These are phyloP conservation scores for Cordyceps militaris DNA, from an alignment of 2,329 filamentous ascomycete genomes.

Conservation along the genomic window DNA sequence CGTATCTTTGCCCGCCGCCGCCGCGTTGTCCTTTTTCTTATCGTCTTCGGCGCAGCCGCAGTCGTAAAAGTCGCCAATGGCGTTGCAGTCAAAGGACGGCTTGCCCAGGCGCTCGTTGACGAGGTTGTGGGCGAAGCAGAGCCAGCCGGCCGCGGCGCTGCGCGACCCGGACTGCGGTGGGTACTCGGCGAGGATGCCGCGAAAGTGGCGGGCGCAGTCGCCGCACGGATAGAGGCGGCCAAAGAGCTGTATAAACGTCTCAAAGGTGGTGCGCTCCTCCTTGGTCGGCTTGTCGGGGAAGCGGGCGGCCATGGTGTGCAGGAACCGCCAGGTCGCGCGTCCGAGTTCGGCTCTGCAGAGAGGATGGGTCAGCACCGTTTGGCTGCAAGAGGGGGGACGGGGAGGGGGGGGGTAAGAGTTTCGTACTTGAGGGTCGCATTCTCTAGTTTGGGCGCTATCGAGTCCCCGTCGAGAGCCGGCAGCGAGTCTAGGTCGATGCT, in stretches of 20 bases:
- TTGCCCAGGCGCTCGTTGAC: conserved; percentile 60
- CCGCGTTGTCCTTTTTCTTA: conserved; percentile 35
- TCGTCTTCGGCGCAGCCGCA: conserved; percentile 64
- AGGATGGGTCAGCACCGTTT: not conserved
- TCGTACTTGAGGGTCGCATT: conserved; percentile 72
- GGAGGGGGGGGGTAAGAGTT: not conserved
- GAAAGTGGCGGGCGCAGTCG: conserved; percentile 63
- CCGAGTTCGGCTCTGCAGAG: conserved; percentile 52
- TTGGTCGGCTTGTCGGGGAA: conserved; percentile 59
- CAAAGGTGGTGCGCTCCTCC: conserved; percentile 56
- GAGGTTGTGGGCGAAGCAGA: conserved; percentile 60
- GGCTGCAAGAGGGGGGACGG: not conserved
- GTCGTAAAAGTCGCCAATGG: conserved; percentile 65
- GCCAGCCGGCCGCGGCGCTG: conserved; percentile 59
- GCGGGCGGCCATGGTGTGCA: conserved; percentile 64
- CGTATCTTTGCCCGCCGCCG: not conserved
- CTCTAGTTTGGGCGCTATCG: conserved; percentile 73
- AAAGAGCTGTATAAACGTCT: conserved; percentile 60
- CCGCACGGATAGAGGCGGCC: conserved; percentile 64
- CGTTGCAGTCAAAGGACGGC: conserved; percentile 55
- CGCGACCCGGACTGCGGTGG: conserved; percentile 59
- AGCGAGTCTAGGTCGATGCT: conserved; percentile 35
- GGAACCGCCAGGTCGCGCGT: conserved; percentile 61
- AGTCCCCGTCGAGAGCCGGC: conserved; percentile 54
- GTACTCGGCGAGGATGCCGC: conserved; percentile 51